Conservation (phyloP, 768 basidiomycete genomes). For the Cyclocybe cylindracea region DNA sequence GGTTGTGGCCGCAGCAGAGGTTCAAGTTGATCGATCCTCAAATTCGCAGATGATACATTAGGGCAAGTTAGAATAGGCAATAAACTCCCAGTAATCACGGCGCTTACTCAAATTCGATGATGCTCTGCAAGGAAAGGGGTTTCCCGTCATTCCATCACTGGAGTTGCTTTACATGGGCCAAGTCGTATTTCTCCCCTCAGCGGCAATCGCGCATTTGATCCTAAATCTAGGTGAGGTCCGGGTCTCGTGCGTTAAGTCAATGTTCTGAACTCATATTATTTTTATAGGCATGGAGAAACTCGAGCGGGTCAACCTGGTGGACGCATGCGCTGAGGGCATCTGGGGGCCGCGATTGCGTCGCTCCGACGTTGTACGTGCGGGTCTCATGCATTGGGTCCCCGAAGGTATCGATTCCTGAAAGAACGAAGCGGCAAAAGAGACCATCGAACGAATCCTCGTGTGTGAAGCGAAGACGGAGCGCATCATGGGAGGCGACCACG, state of each 20-base stretch:
- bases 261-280: background rate
- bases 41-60: too few species aligned
- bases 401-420: constrained; percentile 3
- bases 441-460: constrained; percentile 39
- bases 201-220: constrained; percentile 37
- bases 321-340: constrained; percentile 56
- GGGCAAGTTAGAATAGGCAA: too few species aligned
- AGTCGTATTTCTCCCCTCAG: constrained; percentile 45
- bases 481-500: constrained; percentile 54
- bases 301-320: constrained; percentile 43
- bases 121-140: constrained; percentile 16
- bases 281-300: constrained; percentile 23
- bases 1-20: constrained; percentile 1
- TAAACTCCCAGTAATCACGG: too few species aligned
- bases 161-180: constrained; percentile 49
- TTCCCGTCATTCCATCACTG: constrained; percentile 37
- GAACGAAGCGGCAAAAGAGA: constrained; percentile 22
- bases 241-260: background rate
- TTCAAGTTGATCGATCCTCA: too few species aligned
- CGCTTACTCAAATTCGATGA: constrained; percentile 19
- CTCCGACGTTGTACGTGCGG: constrained; percentile 46
- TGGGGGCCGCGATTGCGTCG: constrained; percentile 57
- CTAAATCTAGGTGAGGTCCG: constrained; percentile 11
- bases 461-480: constrained; percentile 56
- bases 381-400: constrained; percentile 7